Evolutionary conservation across 257 asterid genomes (phyloP), one percentile per base, ranked within the genome.

Genomic region (Henckelia pumila): DNA sequence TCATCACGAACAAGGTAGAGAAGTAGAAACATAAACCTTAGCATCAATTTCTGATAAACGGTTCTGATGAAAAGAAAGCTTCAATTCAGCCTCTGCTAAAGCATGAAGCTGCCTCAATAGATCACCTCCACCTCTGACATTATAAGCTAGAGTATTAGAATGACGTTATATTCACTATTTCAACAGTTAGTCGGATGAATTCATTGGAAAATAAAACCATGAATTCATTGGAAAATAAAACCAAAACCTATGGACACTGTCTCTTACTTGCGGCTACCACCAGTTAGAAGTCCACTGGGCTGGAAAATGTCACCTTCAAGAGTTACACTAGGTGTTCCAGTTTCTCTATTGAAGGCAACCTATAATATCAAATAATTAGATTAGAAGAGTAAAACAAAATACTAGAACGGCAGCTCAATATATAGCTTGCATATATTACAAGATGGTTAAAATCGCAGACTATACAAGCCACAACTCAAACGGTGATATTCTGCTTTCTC

Each of bases 221-320:
- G n/a, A n/a, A n/a, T n/a, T n/a, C n/a, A n/a, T n/a, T n/a, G n/a
- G n/a, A n/a, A n/a, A n/a, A n/a, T n/a, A n/a, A n/a, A n/a, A n/a
- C n/a, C 59, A 28, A 29, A n/a, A 69, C 66, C 16, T 75, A 64
- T 71, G 60, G 61, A 50, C 64, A 70, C 59, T 14, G 68, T 64
- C 53, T 60, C 86, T 81, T 85, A 93, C 99, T 74, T 90, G 73
- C 96, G 95, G 75, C 99, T 93, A 65, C 99, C 99, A 75, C 99
- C 99, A 68, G 99, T 93, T 80, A 93, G 63, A 79, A 90, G 92
- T 67, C 95, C 97, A 80, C 95, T 90, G 33, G 99, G 96, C 84
- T 90, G 94, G 76, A 88, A 93, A 70, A 93, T 86, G 80, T 90
- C 97, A 61, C 97, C 99, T 82, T 88, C 90, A 24, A 90, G 79